Evolutionary conservation across 805 yeast genomes (phyloP).

Genomic region (Candida broadrunensis): DNA sequence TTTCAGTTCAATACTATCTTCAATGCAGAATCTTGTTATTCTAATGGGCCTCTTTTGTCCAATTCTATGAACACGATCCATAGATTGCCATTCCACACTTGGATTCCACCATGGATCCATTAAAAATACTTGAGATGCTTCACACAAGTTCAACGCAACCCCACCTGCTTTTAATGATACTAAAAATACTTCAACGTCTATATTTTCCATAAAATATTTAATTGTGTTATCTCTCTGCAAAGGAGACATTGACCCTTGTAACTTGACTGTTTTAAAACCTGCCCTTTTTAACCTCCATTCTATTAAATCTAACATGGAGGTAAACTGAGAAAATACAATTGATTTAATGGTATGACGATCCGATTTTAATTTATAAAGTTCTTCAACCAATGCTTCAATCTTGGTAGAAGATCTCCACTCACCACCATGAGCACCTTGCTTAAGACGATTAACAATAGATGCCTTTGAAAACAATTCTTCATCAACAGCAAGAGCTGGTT

Average conservation of each 20-base stretch:
- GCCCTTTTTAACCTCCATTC: slow-evolving; percentile 96
- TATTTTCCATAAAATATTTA: slow-evolving; percentile 86
- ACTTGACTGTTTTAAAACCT: slow-evolving; percentile 89
- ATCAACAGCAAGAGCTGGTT: slow-evolving; percentile 77
- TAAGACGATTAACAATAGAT: slow-evolving; percentile 81
- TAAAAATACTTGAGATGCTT: slow-evolving; percentile 93
- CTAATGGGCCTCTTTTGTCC: slow-evolving; percentile 95
- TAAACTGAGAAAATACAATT: slow-evolving; percentile 95
- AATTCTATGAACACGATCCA: slow-evolving; percentile 96
- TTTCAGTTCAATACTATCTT: slow-evolving; percentile 94
- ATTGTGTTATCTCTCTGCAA: slow-evolving; percentile 90
- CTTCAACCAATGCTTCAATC: slow-evolving; percentile 94
- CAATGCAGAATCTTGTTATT: slow-evolving; percentile 89
- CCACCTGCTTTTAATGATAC: slow-evolving; percentile 99
- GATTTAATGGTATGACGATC: slow-evolving; percentile 89
- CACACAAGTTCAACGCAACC: slow-evolving; percentile 93
- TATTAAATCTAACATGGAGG: slow-evolving; percentile 91
- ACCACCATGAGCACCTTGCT: slow-evolving; percentile 64
- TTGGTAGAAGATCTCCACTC: slow-evolving; percentile 94
- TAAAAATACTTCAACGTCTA: slow-evolving; percentile 87
- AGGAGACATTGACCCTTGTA: slow-evolving; percentile 98
- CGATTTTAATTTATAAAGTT: slow-evolving; percentile 79
- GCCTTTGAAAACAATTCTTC: slow-evolving; percentile 57
- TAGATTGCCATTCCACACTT: slow-evolving; percentile 96
- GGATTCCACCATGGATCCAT: slow-evolving; percentile 99